Evolutionary conservation across 2,329 filamentous ascomycete species (phyloP).

Genomic region (Neofusicoccum ribis): DNA sequence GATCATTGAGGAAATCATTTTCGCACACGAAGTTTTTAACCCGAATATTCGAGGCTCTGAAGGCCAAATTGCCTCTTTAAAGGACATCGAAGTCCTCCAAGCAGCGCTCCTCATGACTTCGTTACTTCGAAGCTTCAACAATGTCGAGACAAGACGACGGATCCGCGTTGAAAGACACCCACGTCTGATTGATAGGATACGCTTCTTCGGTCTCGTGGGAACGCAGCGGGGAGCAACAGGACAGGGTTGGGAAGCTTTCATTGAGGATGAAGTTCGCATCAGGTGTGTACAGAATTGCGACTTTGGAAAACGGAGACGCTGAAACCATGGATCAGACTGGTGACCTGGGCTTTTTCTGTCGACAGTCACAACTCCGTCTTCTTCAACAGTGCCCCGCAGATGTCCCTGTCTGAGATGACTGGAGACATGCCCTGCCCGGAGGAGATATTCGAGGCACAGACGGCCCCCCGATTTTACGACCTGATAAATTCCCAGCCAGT

Average conservation of each 20-base stretch:
- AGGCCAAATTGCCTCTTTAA: background rate
- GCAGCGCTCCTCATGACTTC: conserved; percentile 14
- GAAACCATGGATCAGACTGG: background rate
- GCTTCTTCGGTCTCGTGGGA: conserved; percentile 4
- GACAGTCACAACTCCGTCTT: background rate
- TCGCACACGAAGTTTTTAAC: too few relatives aligned
- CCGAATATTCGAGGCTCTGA: too few relatives aligned
- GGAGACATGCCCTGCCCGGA: background rate
- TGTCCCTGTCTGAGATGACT: background rate
- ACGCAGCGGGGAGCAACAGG: background rate
- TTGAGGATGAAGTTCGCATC: background rate
- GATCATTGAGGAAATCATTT: background rate
- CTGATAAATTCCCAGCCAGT: too few relatives aligned
- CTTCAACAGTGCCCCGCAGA: background rate
- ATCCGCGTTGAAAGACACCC: conserved; percentile 12
- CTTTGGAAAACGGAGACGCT: background rate
- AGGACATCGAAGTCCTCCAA: conserved; percentile 15
- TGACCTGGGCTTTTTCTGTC: background rate
- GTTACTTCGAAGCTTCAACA: conserved; percentile 5
- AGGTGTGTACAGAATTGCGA: background rate
- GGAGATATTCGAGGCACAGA: background rate
- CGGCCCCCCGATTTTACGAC: too few relatives aligned
- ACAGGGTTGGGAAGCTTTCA: background rate
- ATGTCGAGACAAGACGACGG: background rate
- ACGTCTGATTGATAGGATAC: conserved; percentile 4